Evolutionary conservation across 768 basidiomycete species (phyloP).

Genomic region (Lactarius trivialis): DNA sequence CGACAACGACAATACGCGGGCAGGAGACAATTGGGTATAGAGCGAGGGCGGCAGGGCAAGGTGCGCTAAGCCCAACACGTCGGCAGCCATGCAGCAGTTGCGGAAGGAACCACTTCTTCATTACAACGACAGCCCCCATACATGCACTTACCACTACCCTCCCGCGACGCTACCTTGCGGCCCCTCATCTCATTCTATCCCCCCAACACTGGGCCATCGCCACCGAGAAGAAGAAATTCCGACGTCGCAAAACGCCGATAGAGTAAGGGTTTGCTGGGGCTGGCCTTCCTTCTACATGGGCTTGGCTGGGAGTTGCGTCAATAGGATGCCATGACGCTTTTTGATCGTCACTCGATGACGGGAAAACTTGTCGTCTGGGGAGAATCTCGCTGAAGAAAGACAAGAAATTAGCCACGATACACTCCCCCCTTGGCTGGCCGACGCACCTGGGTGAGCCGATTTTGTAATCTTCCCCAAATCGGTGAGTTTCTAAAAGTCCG

Average conservation of each 20-base stretch:
- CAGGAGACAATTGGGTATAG: background rate
- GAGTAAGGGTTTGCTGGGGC: background rate
- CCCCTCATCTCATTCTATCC: background rate
- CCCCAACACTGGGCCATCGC: background rate
- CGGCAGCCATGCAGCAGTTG: background rate
- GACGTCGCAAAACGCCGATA: background rate
- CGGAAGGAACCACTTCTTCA: background rate
- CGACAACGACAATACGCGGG: background rate
- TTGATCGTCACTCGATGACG: conserved; percentile 96
- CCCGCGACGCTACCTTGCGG: background rate
- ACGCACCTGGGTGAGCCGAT: conserved; percentile 92
- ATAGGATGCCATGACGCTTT: conserved; percentile 83
- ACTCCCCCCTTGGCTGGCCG: background rate
- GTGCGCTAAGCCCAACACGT: background rate
- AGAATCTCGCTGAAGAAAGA: conserved; percentile 76
- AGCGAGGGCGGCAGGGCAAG: background rate
- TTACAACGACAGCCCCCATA: conserved; percentile 1
- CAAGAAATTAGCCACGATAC: background rate
- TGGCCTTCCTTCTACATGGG: conserved; percentile 50
- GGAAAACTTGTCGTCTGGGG: conserved; percentile 99
- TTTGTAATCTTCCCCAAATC: conserved; percentile 79
- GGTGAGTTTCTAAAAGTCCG: conserved; percentile 66
- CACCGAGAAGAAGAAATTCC: background rate
- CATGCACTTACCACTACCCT: conserved; percentile 10
- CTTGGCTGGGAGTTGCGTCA: conserved; percentile 83